A percentile compares a stretch with the other conserved stretches of the same genome.
Evolutionary conservation across 1,284 basidiomycete species (phyloP).

Genomic region (Tremellales sp.): DNA sequence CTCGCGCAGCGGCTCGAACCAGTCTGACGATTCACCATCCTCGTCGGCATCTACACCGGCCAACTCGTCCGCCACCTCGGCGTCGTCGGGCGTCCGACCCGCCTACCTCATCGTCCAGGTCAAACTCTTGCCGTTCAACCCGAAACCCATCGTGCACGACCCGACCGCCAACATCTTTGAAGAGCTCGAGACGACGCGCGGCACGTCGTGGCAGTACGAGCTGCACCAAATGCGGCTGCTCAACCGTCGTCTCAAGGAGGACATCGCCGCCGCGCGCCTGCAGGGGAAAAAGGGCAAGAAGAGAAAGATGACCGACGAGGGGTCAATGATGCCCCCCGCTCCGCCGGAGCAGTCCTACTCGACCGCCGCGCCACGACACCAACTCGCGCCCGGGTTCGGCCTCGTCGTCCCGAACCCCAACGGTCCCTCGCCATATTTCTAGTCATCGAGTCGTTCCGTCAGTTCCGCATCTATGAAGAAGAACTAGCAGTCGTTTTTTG

Average conservation of each 20-base stretch:
- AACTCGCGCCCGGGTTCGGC: conserved; percentile 41
- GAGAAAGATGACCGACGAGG: conserved; percentile 8
- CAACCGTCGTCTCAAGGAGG: conserved; percentile 68
- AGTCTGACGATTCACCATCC: conserved; percentile 7
- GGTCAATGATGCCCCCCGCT: conserved; percentile 6
- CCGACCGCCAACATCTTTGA: conserved; percentile 60
- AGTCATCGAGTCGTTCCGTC: not conserved
- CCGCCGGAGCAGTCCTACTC: conserved; percentile 18
- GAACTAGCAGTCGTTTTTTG: too few relatives aligned
- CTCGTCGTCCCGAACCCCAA: conserved; percentile 17
- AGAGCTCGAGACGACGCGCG: conserved; percentile 63
- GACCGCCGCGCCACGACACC: conserved; percentile 36
- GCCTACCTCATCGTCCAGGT: conserved; percentile 31
- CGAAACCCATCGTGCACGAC: conserved; percentile 36
- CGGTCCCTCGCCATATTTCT: not conserved
- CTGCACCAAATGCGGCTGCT: conserved; percentile 74
- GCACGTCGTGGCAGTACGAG: conserved; percentile 87
- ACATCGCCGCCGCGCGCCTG: conserved; percentile 51
- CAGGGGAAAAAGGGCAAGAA: conserved; percentile 17
- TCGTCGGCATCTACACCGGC: conserved; percentile 12
- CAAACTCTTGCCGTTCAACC: conserved; percentile 18
- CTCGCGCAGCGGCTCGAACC: conserved; percentile 2
- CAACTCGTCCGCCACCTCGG: conserved; percentile 11
- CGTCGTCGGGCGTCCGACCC: conserved; percentile 15
- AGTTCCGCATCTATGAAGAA: too few relatives aligned